Evolutionary conservation across 202 grass and related monocot species (phyloP).

Genomic region (Carex arenaria): DNA sequence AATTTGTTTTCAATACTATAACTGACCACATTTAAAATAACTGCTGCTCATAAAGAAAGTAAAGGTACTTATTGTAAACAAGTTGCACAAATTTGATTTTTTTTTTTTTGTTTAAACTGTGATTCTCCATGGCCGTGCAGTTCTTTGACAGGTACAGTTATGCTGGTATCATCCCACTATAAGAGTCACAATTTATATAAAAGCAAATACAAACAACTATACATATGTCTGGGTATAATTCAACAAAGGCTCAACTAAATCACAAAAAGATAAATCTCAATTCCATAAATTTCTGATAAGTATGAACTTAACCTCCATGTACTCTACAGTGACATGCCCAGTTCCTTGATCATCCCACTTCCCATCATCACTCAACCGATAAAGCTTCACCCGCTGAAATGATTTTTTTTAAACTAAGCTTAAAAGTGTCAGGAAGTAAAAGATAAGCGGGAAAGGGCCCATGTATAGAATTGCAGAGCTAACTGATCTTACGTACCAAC

Average conservation of each 20-base stretch:
- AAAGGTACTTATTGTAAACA: not conserved
- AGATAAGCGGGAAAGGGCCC: not conserved
- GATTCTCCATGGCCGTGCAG: not conserved
- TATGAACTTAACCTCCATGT: slow-evolving; percentile 46
- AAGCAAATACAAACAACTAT: not conserved
- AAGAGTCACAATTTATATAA: not conserved
- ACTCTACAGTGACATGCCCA: slow-evolving; percentile 67
- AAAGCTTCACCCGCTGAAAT: slow-evolving; percentile 70
- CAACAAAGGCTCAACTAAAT: not conserved
- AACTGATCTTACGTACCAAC: not conserved
- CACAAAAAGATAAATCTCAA: not conserved
- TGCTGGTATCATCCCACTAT: not conserved
- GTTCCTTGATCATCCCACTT: slow-evolving; percentile 77
- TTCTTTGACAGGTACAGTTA: not conserved
- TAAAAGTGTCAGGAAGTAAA: slow-evolving; percentile 19
- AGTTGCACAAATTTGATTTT: not conserved
- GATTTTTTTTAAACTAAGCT: not conserved
- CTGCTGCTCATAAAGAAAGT: not conserved
- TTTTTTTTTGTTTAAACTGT: not conserved
- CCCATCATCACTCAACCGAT: slow-evolving; percentile 47
- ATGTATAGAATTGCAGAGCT: not conserved
- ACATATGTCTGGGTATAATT: not conserved
- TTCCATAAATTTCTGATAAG: slow-evolving; percentile 6
- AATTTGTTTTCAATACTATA: not conserved
- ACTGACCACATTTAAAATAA: not conserved